Evolutionary conservation across 371 early-diverging fungal species (phyloP), one percentile per base, ranked within the genome.

Genomic region (Lichtheimia hyalospora): DNA sequence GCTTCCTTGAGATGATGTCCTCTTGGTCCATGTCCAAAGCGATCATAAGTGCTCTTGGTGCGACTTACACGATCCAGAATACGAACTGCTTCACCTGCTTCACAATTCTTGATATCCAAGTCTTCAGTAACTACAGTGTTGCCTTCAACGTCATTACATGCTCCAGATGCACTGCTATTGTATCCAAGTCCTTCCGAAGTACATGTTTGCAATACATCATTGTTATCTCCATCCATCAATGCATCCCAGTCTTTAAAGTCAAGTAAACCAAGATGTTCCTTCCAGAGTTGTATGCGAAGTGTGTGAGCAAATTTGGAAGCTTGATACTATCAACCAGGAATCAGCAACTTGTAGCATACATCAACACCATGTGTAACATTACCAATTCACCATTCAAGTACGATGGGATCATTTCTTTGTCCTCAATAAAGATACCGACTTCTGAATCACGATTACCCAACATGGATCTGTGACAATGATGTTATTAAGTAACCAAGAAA

Each of bases 381-480:
- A 85, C 86, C 16, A 78, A 74, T 28, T 86, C 71, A 3, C 89
- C 91, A 64, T 90, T 75, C 92, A 95, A 90, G 42, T 74, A 79
- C 0, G 89, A 83, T 8, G 74, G 68, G 0, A 95, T 79, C 48
- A 74, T 78, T 39, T 87, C 82, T 2, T 85, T 78, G 64, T 95
- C 95, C 71, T 92, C 92, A 28, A 95, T 79, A n/a, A 94, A 54
- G 65, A 92, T 82, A 16, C 92, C 93, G 43, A 95, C 81, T 77
- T 97, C 97, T 3, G 95, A 92, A 66, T 97, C 97, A 53, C 96
- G 86, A 60, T 85, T 87, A 16, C 97, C 97, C 25, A 89, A 68
- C 55, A 55, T 49, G 16, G 62, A 62, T 56, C 51, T 62, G 84
- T 91, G n/a, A n/a, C n/a, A 59, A 93, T 74, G 71, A 89, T 6